A percentile compares a stretch with the other conserved stretches of the same genome.
Evolutionary conservation across 139 green algal species (phyloP).

Genomic region (Closterium sp.): DNA sequence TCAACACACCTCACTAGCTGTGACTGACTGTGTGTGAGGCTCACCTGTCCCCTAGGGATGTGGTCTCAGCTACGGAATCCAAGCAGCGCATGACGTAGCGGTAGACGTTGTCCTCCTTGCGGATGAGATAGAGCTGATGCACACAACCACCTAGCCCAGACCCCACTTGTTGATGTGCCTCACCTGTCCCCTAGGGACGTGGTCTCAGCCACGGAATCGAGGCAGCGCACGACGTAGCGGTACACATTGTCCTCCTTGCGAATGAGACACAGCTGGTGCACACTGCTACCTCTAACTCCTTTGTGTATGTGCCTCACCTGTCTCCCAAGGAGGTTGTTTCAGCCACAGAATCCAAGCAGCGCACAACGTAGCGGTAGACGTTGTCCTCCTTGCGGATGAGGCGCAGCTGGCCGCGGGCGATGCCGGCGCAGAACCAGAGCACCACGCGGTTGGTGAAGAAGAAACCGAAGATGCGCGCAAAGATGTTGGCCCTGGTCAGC

Average conservation of each 20-base stretch:
- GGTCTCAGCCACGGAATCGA: constrained; percentile 74
- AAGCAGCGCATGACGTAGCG: constrained; percentile 83
- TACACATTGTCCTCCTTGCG: constrained; percentile 80
- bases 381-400: constrained; percentile 87
- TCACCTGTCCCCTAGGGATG: constrained; percentile 59
- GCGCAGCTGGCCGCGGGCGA: constrained; percentile 90
- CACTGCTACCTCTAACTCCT: too few species aligned
- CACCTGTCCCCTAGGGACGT: constrained; percentile 61
- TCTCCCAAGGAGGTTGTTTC: constrained; percentile 63
- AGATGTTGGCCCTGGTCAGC: constrained; percentile 26
- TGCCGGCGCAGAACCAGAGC: constrained; percentile 91
- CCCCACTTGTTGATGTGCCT: constrained; percentile 86
- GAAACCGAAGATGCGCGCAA: constrained; percentile 41
- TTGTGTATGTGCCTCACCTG: constrained; percentile 14
- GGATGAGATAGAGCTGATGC: too few species aligned
- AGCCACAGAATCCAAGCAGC: constrained; percentile 80
- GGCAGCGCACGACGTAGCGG: constrained; percentile 79
- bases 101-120: constrained; percentile 80
- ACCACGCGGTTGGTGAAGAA: constrained; percentile 68
- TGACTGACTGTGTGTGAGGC: neutral
- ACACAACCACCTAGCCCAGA: too few species aligned
- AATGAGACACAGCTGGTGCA: constrained; percentile 87
- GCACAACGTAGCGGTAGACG: constrained; percentile 83
- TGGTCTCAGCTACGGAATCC: constrained; percentile 71
- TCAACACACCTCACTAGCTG: too few species aligned